phyloP scores from a whole-genome alignment of 192 early-diverging fungal genomes.

The Backusella australiensis region DNA sequence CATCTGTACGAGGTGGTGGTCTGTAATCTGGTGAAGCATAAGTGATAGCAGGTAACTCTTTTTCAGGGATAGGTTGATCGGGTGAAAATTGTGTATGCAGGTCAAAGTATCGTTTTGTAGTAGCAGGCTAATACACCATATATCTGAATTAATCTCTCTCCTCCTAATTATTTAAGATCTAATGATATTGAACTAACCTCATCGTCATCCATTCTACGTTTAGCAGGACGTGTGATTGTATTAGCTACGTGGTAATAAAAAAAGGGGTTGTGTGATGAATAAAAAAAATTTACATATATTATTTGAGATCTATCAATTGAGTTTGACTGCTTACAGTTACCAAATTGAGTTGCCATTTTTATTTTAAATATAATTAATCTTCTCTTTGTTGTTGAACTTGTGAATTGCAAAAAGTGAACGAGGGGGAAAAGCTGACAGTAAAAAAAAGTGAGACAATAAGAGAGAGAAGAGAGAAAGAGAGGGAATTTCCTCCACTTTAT shows the following conservation, averaged over 20 bases:
- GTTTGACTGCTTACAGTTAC: slow-evolving; percentile 10
- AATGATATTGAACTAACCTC: slow-evolving; percentile 1
- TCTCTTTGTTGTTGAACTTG: neutral
- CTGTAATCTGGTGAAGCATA: slow-evolving; percentile 21
- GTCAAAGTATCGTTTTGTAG: slow-evolving; percentile 15
- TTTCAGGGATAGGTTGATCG: slow-evolving; percentile 9
- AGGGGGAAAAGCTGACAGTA: neutral
- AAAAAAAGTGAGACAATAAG: slow-evolving; percentile 1
- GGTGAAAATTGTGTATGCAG: slow-evolving; percentile 20
- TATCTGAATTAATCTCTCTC: neutral
- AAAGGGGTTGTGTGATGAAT: neutral
- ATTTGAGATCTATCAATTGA: neutral
- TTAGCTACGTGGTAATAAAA: neutral
- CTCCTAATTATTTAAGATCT: neutral
- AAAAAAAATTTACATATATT: neutral
- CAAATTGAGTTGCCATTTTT: slow-evolving; percentile 12
- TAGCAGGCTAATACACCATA: neutral
- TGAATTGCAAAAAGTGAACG: neutral
- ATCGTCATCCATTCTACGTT: slow-evolving; percentile 13
- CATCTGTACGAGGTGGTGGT: slow-evolving; percentile 3
- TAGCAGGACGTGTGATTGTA: neutral
- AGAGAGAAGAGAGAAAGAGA: neutral
- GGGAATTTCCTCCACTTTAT: slow-evolving; percentile 10
- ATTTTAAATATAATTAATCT: neutral
- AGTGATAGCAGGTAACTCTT: slow-evolving; percentile 17